Base-by-base conservation (phyloP, 1,284 basidiomycete genomes). In the Ceratobasidium sp. region DNA sequence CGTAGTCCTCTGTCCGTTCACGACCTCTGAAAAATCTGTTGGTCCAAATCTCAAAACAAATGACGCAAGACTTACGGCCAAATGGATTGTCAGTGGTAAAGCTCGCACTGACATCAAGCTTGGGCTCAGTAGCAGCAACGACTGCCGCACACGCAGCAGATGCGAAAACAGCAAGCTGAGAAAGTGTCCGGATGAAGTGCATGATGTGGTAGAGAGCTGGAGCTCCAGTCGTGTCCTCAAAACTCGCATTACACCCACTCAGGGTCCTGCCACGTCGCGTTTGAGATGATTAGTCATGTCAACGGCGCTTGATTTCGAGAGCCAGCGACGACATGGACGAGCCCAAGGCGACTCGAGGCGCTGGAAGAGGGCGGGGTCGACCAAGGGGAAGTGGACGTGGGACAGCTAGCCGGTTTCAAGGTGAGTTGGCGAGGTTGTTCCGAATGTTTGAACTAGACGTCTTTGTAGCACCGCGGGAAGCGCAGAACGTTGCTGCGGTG, bases 1-100 rank as follows among this genome's bases (percentile, higher is more conserved):
- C 58, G 82, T 80, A 79, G 93, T 96, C 75, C 85, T 85, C 80
- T 95, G 90, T 70, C 93, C 93, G 75, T 96, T 96, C 54, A 93
- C 87, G 62, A 95, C 82, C 71, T 93, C 93, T 94, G 76, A 40
- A 73, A 43, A 27, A 45, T 35, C 47, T 29, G 45, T 53, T 31
- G 72, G 47, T 25, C 32, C 47, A 27, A 29, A 12, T 32, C 72
- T 68, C 71, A 53, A 13, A 17, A 10, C 0, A 40, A 25, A 10
- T 29, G 68, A 45, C 43, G 27, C 6, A 50, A 50, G 65, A 87
- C 92, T 77, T 78, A 94, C 93, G 89, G 74, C 89, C 90, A 75
- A 94, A 93, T 0, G 87, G 85, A 78, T 94, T 94, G 71, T 82
- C 82, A 72, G 92, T 88, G 27, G 88, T 86, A 79, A 93, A 95